Conservation (phyloP, 2,329 filamentous ascomycete genomes). For the Xylaria sp. region DNA sequence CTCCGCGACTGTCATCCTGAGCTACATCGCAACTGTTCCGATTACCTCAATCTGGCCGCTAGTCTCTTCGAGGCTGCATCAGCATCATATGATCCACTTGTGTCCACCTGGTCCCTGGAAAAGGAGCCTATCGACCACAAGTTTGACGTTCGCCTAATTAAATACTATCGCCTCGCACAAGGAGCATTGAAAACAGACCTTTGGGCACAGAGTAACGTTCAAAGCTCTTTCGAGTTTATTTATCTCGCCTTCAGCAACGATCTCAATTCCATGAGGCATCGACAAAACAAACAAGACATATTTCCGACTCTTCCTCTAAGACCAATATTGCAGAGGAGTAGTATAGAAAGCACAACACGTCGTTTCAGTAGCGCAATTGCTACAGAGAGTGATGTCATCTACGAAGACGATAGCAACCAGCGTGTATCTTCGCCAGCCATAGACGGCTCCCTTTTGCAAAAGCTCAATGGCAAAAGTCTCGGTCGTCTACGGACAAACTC, state of each 20-base stretch:
- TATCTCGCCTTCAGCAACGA: background rate
- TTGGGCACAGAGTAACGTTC: background rate
- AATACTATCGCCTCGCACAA: conserved; percentile 15
- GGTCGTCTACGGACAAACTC: background rate
- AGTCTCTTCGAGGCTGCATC: conserved; percentile 15
- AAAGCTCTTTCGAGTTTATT: conserved; percentile 13
- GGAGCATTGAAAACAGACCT: background rate
- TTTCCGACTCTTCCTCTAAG: conserved; percentile 1
- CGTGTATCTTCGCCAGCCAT: background rate
- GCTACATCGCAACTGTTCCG: background rate
- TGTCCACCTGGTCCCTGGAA: conserved; percentile 2
- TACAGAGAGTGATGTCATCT: conserved; percentile 7
- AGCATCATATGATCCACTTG: conserved; percentile 12
- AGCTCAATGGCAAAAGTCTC: background rate
- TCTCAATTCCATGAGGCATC: background rate
- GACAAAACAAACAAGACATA: background rate
- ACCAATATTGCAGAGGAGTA: background rate
- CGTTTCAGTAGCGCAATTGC: background rate
- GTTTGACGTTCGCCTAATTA: conserved; percentile 14
- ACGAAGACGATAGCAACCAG: background rate
- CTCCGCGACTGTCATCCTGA: background rate
- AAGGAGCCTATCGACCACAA: conserved; percentile 12
- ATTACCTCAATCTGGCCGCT: conserved; percentile 1
- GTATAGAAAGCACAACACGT: conserved; percentile 2
- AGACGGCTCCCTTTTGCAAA: background rate